These are phyloP conservation scores for Botrytis byssoidea DNA, from an alignment of 2,329 filamentous ascomycete species.

Conservation along the genomic window DNA sequence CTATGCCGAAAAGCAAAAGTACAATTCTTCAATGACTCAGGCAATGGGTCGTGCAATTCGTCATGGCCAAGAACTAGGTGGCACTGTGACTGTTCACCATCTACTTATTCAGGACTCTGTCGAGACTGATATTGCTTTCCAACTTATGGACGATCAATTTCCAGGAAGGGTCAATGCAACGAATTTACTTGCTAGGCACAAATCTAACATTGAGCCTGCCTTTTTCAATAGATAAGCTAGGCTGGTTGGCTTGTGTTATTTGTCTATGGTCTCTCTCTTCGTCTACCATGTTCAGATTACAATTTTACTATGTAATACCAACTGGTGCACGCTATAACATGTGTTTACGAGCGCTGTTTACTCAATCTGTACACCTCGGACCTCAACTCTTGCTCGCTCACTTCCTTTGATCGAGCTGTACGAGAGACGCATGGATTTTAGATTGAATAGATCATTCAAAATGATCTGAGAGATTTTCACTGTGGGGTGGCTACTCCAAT, in stretches of 20 bases:
- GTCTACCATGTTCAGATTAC: neutral
- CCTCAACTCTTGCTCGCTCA: neutral
- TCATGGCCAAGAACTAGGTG: slow-evolving; percentile 48
- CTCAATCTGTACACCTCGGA: neutral
- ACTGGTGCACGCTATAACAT: neutral
- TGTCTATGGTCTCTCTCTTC: neutral
- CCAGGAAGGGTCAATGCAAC: neutral
- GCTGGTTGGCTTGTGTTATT: neutral
- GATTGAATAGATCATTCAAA: neutral
- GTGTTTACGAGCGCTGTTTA: neutral
- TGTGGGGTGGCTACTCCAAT: neutral
- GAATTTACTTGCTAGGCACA: neutral
- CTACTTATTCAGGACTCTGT: slow-evolving; percentile 2
- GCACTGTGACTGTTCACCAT: neutral
- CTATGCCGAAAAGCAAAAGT: slow-evolving; percentile 44
- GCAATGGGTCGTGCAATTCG: slow-evolving; percentile 60
- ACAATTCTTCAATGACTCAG: slow-evolving; percentile 59
- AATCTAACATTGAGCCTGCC: neutral
- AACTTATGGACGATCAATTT: neutral
- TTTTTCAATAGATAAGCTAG: neutral
- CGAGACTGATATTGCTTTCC: neutral
- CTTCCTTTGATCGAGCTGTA: neutral
- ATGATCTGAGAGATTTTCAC: neutral
- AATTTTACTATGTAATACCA: neutral
- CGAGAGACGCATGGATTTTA: neutral